Evolutionary conservation across 192 early-diverging fungal genomes (phyloP).

Genomic region (Coemansia sp.): DNA sequence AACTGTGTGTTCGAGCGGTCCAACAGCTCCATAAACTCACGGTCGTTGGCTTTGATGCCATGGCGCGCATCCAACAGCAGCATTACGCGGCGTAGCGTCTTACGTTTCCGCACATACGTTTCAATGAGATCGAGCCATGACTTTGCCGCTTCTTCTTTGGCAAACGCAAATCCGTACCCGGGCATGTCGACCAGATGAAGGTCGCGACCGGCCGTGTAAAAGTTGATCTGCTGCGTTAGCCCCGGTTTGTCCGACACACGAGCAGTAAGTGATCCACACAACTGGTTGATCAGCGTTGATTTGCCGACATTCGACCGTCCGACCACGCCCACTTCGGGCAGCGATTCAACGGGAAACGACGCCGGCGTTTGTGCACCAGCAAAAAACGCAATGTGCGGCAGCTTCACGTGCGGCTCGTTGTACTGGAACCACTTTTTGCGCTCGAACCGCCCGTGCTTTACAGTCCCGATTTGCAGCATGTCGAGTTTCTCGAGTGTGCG

Average conservation of each 20-base stretch:
- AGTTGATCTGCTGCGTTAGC: constrained; percentile 79
- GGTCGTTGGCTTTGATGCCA: constrained; percentile 57
- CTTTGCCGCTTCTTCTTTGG: constrained; percentile 58
- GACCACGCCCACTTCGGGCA: constrained; percentile 55
- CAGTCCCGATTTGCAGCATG: constrained; percentile 40
- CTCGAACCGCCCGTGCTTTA: constrained; percentile 43
- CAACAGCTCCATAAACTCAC: constrained; percentile 46
- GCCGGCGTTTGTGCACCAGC: constrained; percentile 41
- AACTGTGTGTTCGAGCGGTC: constrained; percentile 44
- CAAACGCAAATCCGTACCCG: constrained; percentile 80
- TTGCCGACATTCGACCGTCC: constrained; percentile 82
- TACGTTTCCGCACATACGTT: constrained; percentile 59
- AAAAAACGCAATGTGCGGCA: constrained; percentile 51
- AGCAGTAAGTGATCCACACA: constrained; percentile 62
- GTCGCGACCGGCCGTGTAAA: constrained; percentile 63
- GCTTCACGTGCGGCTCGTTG: constrained; percentile 37
- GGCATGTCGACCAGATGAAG: constrained; percentile 79
- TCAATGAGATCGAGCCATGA: constrained; percentile 70
- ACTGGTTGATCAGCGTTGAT: constrained; percentile 69
- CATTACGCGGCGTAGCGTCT: constrained; percentile 61
- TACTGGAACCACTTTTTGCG: constrained; percentile 51
- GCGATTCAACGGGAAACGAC: constrained; percentile 42
- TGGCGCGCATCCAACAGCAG: constrained; percentile 78
- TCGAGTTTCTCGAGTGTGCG: constrained; percentile 44
- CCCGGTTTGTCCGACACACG: constrained; percentile 73